A percentile compares a stretch with the other conserved stretches of the same genome.
phyloP scores from a whole-genome alignment of 2,329 filamentous ascomycete genomes.

The Hirsutella thompsonii region DNA sequence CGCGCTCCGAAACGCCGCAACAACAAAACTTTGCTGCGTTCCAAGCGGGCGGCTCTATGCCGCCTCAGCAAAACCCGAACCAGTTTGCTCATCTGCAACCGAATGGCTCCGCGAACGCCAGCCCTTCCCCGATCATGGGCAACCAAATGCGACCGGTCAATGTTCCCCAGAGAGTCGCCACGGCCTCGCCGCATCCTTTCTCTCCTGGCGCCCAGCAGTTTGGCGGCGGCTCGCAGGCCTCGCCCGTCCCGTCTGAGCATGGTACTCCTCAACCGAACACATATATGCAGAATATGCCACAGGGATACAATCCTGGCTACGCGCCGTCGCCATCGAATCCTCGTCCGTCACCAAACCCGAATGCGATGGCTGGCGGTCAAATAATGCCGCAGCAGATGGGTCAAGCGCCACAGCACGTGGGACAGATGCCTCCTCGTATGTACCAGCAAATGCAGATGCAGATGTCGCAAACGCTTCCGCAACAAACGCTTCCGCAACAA shows the following conservation, averaged over 20 bases:
- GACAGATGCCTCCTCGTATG: slow-evolving; percentile 31
- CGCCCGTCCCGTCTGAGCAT: slow-evolving; percentile 65
- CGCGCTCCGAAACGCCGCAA: slow-evolving; percentile 86
- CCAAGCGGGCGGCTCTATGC: slow-evolving; percentile 47
- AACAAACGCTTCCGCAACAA: slow-evolving; percentile 32
- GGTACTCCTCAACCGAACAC: slow-evolving; percentile 61
- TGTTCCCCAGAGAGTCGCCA: slow-evolving; percentile 72
- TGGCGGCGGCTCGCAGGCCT: slow-evolving; percentile 49
- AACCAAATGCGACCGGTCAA: slow-evolving; percentile 62
- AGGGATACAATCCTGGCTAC: slow-evolving; percentile 46
- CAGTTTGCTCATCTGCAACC: slow-evolving; percentile 77
- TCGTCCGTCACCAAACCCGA: slow-evolving; percentile 40
- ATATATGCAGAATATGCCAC: slow-evolving; percentile 51
- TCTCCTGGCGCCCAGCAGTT: slow-evolving; percentile 66
- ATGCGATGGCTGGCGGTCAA: slow-evolving; percentile 35
- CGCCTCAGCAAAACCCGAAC: slow-evolving; percentile 43
- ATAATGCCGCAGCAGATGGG: slow-evolving; percentile 42
- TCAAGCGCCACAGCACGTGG: slow-evolving; percentile 33
- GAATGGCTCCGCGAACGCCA: slow-evolving; percentile 69
- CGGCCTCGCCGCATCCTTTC: slow-evolving; percentile 84
- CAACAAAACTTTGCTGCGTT: slow-evolving; percentile 62
- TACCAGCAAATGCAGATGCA: slow-evolving; percentile 27
- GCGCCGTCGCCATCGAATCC: slow-evolving; percentile 42
- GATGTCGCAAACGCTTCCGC: slow-evolving; percentile 26
- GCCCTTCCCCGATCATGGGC: slow-evolving; percentile 84